Conservation (phyloP, 768 basidiomycete species). For the Amyloporia xantha region DNA sequence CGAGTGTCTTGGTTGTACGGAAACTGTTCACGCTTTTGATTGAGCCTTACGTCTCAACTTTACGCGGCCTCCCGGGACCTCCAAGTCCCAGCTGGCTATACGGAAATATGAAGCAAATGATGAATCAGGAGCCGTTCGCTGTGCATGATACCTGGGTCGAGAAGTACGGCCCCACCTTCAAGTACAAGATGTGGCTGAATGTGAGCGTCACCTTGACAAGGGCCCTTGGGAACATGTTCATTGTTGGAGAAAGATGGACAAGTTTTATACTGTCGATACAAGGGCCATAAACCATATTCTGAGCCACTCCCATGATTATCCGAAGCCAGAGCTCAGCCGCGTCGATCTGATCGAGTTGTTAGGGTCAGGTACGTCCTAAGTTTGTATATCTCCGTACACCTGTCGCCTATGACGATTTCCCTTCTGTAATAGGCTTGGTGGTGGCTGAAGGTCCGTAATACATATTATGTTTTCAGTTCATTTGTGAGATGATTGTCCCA, state of each 20-base stretch:
- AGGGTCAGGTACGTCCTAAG: slow-evolving; percentile 25
- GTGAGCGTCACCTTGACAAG: slow-evolving; percentile 5
- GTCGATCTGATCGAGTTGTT: slow-evolving; percentile 35
- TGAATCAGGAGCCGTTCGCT: slow-evolving; percentile 34
- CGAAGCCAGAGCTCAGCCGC: slow-evolving; percentile 42
- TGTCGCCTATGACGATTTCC: background rate
- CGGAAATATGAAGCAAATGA: slow-evolving; percentile 43
- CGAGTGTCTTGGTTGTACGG: too few species aligned
- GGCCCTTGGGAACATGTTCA: background rate
- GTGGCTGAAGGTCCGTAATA: slow-evolving; percentile 29
- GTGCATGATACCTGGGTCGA: slow-evolving; percentile 12
- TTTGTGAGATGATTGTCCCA: background rate
- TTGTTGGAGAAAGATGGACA: slow-evolving; percentile 3
- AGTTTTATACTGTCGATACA: slow-evolving; percentile 35
- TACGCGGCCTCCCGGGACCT: too few species aligned
- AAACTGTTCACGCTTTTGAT: too few species aligned
- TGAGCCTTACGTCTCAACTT: too few species aligned
- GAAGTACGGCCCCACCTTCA: slow-evolving; percentile 5
- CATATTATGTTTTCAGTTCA: background rate
- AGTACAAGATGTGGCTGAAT: slow-evolving; percentile 6
- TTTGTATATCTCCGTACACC: background rate
- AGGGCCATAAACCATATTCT: slow-evolving; percentile 62
- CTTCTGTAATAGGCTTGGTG: slow-evolving; percentile 36
- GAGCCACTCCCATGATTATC: slow-evolving; percentile 46
- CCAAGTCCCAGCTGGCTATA: slow-evolving; percentile 33